Conservation (phyloP, 208 protist species). For the Crithidia mellificae region DNA sequence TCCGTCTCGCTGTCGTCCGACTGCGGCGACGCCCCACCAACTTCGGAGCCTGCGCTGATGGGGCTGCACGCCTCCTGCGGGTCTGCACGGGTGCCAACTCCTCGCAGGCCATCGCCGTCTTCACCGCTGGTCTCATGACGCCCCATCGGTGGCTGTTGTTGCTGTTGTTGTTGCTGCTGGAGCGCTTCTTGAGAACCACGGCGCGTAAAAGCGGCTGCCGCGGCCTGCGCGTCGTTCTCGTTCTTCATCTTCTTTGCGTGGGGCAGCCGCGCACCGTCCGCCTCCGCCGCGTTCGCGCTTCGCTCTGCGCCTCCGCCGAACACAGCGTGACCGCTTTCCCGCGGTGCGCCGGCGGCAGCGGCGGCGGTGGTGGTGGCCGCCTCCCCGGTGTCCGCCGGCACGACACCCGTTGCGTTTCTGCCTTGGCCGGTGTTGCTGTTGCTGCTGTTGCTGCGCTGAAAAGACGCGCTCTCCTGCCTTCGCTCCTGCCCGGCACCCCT, state of each 20-base stretch:
- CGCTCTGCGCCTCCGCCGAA: neutral
- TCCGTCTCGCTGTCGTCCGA: slow-evolving; percentile 30
- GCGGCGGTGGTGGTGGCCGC: too few relatives aligned
- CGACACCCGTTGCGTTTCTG: too few relatives aligned
- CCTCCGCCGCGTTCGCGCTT: neutral
- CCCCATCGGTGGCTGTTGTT: neutral
- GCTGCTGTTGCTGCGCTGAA: neutral
- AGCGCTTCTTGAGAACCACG: slow-evolving; percentile 19
- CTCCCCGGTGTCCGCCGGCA: neutral
- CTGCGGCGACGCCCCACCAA: neutral
- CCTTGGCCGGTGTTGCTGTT: neutral
- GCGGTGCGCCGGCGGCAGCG: too few relatives aligned
- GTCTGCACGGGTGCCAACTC: neutral
- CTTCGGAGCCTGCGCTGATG: neutral
- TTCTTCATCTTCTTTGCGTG: slow-evolving; percentile 35
- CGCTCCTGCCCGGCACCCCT: neutral
- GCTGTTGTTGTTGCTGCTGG: slow-evolving; percentile 7
- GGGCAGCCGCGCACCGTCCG: slow-evolving; percentile 14
- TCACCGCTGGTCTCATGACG: too few relatives aligned
- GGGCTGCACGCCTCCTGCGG: neutral
- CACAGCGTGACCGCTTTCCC: neutral
- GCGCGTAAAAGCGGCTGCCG: slow-evolving; percentile 19
- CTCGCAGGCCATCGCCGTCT: neutral
- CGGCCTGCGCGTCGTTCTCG: slow-evolving; percentile 30
- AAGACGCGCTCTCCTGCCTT: too few relatives aligned